Evolutionary conservation across 441 rosid species (phyloP).

Genomic region (Rhodomyrtus psidioides): DNA sequence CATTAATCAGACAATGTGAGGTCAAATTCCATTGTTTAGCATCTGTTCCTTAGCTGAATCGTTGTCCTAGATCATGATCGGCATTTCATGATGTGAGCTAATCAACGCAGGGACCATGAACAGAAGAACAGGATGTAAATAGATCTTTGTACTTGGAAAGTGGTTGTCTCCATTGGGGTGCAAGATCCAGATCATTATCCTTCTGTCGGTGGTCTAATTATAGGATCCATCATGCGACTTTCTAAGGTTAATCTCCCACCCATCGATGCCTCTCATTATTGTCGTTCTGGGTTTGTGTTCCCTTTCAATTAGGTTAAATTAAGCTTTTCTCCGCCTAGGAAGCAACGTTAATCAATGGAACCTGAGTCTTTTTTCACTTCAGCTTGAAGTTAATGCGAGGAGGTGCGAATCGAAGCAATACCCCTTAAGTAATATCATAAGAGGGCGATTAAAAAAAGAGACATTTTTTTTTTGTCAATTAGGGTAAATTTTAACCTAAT

Average conservation of each 20-base stretch:
- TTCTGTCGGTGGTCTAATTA: background rate
- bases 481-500: background rate
- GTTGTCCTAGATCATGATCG: background rate
- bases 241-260: background rate
- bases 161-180: background rate
- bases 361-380: background rate
- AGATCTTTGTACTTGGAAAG: background rate
- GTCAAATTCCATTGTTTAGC: background rate
- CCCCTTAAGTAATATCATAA: background rate
- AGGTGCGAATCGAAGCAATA: background rate
- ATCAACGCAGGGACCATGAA: background rate
- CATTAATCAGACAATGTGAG: background rate
- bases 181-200: background rate
- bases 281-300: background rate
- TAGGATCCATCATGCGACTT: background rate
- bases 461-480: background rate
- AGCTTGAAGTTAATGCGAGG: background rate
- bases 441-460: background rate
- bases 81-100: background rate
- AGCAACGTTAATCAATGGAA: background rate
- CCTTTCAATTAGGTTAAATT: background rate
- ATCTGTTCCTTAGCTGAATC: background rate
- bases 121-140: background rate
- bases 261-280: background rate
- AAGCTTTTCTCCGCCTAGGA: background rate